phyloP scores from a whole-genome alignment of 768 basidiomycete species.

The Daedaleopsis nitida region DNA sequence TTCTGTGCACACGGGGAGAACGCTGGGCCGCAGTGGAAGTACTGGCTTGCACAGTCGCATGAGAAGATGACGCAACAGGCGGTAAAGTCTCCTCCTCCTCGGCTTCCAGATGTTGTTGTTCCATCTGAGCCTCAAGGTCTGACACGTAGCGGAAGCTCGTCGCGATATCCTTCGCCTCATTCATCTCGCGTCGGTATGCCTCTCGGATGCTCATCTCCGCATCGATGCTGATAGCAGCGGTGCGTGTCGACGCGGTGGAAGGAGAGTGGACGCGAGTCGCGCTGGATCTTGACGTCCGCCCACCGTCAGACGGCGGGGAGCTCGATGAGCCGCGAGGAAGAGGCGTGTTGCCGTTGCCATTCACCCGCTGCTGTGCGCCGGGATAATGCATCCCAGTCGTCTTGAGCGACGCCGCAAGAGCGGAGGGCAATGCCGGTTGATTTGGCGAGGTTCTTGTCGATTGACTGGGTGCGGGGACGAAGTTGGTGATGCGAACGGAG shows the following conservation, averaged over 20 bases:
- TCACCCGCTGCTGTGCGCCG: slow-evolving; percentile 31
- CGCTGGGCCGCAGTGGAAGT: not conserved
- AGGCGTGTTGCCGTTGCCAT: slow-evolving; percentile 15
- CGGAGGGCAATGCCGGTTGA: slow-evolving; percentile 41
- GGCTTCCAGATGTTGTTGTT: slow-evolving; percentile 21
- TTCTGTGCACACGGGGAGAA: slow-evolving; percentile 20
- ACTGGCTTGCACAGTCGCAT: not conserved
- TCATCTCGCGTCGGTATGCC: slow-evolving; percentile 51
- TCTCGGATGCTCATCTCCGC: slow-evolving; percentile 30
- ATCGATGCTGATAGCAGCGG: slow-evolving; percentile 23
- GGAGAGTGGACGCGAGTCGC: slow-evolving; percentile 24
- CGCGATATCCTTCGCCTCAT: slow-evolving; percentile 45
- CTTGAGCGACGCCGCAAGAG: slow-evolving; percentile 71
- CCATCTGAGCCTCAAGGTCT: slow-evolving; percentile 45
- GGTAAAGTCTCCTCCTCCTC: slow-evolving; percentile 13
- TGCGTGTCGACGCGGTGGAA: slow-evolving; percentile 27
- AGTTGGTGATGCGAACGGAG: slow-evolving; percentile 50
- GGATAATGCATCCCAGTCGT: slow-evolving; percentile 60
- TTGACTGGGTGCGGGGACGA: slow-evolving; percentile 50
- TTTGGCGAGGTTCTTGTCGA: slow-evolving; percentile 33
- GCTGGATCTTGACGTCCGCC: slow-evolving; percentile 15
- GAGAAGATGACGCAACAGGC: slow-evolving; percentile 5
- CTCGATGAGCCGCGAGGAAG: slow-evolving; percentile 5
- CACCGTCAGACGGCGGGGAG: not conserved
- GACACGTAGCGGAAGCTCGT: slow-evolving; percentile 50